Evolutionary conservation across 305 asterid species (phyloP).

Genomic region (Fraxinus paxiana): DNA sequence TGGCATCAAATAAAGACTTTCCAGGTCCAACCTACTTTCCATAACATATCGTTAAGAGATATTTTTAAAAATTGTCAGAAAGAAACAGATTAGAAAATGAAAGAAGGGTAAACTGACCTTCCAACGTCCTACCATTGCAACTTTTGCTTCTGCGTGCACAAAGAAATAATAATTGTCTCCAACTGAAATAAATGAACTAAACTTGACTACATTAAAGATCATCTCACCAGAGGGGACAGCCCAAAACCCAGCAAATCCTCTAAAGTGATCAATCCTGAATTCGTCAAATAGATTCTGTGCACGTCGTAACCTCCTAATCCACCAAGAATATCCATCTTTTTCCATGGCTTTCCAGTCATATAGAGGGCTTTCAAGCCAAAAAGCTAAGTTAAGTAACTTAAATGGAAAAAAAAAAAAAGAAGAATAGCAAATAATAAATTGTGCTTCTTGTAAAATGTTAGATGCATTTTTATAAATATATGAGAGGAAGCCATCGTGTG

Average conservation of each 20-base stretch:
- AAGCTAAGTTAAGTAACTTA: conserved; percentile 18
- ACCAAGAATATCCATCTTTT: conserved; percentile 83
- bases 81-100: conserved; percentile 11
- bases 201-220: conserved; percentile 15
- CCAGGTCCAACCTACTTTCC: conserved; percentile 92
- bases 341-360: conserved; percentile 95
- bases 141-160: conserved; percentile 69
- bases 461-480: neutral
- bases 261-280: conserved; percentile 90
- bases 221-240: conserved; percentile 93
- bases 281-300: conserved; percentile 88
- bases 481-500: neutral
- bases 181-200: conserved; percentile 7
- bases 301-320: conserved; percentile 74
- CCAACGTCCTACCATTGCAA: conserved; percentile 82
- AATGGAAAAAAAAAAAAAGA: neutral
- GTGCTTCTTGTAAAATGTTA: neutral
- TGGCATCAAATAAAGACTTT: conserved; percentile 74
- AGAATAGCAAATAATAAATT: conserved; percentile 7
- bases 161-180: conserved; percentile 12
- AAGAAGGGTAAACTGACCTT: conserved; percentile 53
- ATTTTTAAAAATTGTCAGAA: conserved; percentile 13
- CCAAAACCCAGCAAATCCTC: conserved; percentile 99
- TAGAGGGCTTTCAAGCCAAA: conserved; percentile 57
- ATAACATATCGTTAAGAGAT: conserved; percentile 32